Conservation (phyloP, 371 early-diverging fungal genomes). For the Mortierella sp. region DNA sequence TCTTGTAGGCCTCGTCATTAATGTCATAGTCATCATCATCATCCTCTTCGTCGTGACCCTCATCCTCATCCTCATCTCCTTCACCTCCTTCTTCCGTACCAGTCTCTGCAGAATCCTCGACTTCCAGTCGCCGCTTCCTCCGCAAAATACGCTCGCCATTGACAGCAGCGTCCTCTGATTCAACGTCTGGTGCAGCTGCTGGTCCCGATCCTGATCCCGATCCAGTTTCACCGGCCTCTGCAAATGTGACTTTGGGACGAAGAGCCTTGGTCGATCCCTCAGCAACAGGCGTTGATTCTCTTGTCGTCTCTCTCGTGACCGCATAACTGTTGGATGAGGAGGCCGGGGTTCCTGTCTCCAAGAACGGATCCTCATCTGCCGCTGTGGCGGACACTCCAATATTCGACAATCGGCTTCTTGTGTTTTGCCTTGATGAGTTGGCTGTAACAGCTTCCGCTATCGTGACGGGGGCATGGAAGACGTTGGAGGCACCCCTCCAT, state of each 20-base stretch:
- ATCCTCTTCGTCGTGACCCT: constrained; percentile 19
- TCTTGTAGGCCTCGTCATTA: constrained; percentile 35
- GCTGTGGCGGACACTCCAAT: neutral
- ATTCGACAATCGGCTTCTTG: neutral
- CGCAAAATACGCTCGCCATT: neutral
- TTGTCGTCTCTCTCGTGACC: neutral
- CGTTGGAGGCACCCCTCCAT: constrained; percentile 15
- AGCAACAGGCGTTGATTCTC: neutral
- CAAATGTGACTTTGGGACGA: constrained; percentile 12
- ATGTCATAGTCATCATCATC: constrained; percentile 41
- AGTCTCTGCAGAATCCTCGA: neutral
- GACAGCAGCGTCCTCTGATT: neutral
- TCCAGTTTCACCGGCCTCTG: neutral
- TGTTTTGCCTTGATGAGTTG: neutral
- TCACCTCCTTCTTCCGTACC: constrained; percentile 2
- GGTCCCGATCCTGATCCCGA: neutral
- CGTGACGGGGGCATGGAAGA: neutral
- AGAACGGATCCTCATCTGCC: neutral
- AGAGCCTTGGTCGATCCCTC: neutral
- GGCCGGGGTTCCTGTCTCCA: neutral
- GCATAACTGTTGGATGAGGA: neutral
- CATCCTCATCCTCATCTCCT: constrained; percentile 12
- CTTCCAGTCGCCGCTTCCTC: constrained; percentile 18
- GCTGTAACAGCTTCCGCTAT: neutral
- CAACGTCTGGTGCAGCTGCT: neutral